Evolutionary conservation across 768 basidiomycete species (phyloP), one percentile per base, ranked within the genome.

Genomic region (Lepiota brunneoincarnata): DNA sequence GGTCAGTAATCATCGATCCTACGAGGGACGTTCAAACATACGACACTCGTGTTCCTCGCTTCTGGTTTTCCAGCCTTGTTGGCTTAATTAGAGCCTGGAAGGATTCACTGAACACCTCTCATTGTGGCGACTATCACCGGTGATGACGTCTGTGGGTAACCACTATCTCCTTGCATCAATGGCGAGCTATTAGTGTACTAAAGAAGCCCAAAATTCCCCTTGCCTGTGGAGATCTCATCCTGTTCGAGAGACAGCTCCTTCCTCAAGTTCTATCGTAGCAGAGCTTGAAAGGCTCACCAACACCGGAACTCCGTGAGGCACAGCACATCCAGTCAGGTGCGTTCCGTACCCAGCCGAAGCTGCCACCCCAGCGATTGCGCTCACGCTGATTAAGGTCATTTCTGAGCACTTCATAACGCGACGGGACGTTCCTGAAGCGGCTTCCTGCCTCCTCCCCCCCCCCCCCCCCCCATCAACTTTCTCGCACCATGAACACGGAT

Each of bases 61-160:
- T 31, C 31, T 31, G 31, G 3, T 10, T 31, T 31, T 31, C 11
- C 11, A 9, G 11, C 11, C 31, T 10, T 31, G 31, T 31, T 9
- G 11, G 7, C 11, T 10, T 31, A 9, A 9, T 31, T 31, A 31
- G 7, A 6, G 7, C 31, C 31, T 31, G 7, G 31, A 31, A 17
- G 7, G 15, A 9, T 10, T 46, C 44, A 3, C 11, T 31, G 45
- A 12, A 15, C 28, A 0, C 4, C 7, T 24, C 45, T 34, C 31
- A 47, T 5, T 26, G n/a, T 15, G 31, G 23, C 49, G 38, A 50
- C 10, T 26, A n/a, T 50, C 49, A 50, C 49, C 38, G 39, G 49
- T 50, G 23, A 18, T 31, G 37, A 41, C 49, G 38, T 39, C 39
- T 50, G 49, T 50, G 49, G 49, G 49, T 50, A 50, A 50, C n/a